Conservation (phyloP, 1,284 basidiomycete genomes). For the Anthracocystis setariae region DNA sequence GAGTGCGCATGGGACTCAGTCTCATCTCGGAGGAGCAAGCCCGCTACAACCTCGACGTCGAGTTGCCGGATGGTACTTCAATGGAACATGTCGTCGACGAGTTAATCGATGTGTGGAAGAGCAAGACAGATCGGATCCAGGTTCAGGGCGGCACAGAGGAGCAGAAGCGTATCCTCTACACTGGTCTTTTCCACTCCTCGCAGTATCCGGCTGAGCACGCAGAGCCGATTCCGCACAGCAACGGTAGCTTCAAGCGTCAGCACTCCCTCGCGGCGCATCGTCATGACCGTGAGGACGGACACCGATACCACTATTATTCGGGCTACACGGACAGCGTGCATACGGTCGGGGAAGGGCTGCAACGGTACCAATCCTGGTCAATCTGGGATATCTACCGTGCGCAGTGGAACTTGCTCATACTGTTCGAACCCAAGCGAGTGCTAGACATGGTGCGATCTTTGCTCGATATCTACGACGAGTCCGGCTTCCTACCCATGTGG, state of each 20-base stretch:
- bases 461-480: conserved; percentile 79
- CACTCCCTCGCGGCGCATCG: neutral
- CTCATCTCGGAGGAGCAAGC: conserved; percentile 83
- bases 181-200: conserved; percentile 55
- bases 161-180: conserved; percentile 73
- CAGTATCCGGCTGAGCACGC: conserved; percentile 83
- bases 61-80: conserved; percentile 69
- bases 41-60: conserved; percentile 74
- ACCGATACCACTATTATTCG: conserved; percentile 75
- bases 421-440: conserved; percentile 79
- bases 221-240: conserved; percentile 70
- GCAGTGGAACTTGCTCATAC: conserved; percentile 80
- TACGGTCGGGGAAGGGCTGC: conserved; percentile 70
- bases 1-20: conserved; percentile 78
- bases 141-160: conserved; percentile 74
- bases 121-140: conserved; percentile 76
- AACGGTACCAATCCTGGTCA: conserved; percentile 80
- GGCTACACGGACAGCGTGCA: conserved; percentile 77
- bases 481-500: conserved; percentile 90
- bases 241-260: neutral
- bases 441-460: conserved; percentile 81
- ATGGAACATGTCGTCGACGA: conserved; percentile 75
- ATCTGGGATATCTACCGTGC: conserved; percentile 87
- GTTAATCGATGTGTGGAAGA: conserved; percentile 77
- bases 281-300: conserved; percentile 13